These are phyloP conservation scores for Eucalyptus globulus DNA, from an alignment of 345 rosid species.

Conservation along the genomic window DNA sequence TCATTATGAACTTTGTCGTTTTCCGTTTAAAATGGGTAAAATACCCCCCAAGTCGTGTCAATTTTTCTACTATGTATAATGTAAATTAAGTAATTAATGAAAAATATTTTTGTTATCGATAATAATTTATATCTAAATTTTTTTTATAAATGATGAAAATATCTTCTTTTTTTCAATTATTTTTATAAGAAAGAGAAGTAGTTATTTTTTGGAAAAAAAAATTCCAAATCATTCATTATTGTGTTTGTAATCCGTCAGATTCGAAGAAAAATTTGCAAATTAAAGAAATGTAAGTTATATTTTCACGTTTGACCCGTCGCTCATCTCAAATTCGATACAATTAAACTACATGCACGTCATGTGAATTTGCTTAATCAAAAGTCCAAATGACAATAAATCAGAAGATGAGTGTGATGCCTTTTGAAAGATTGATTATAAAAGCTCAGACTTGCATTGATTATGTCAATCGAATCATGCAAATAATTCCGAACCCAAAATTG, in stretches of 20 bases:
- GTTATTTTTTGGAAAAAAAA: too few relatives aligned
- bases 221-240: background rate
- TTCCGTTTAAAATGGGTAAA: background rate
- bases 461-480: background rate
- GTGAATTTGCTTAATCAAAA: background rate
- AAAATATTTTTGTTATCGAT: background rate
- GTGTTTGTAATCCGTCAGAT: rapidly evolving
- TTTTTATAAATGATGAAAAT: too few relatives aligned
- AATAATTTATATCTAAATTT: too few relatives aligned
- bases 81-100: too few relatives aligned
- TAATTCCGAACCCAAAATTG: background rate
- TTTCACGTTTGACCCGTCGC: rapidly evolving
- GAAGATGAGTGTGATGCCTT: background rate
- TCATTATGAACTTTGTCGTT: background rate
- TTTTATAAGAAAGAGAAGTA: too few relatives aligned
- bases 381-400: background rate
- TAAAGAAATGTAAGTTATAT: background rate
- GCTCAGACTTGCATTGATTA: background rate
- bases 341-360: rapidly evolving
- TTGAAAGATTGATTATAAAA: background rate
- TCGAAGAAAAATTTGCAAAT: background rate
- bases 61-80: background rate
- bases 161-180: too few relatives aligned
- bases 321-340: background rate
- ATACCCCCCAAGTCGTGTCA: background rate